phyloP scores from a whole-genome alignment of 2,329 filamentous ascomycete genomes.

The Fusarium drepaniforme region DNA sequence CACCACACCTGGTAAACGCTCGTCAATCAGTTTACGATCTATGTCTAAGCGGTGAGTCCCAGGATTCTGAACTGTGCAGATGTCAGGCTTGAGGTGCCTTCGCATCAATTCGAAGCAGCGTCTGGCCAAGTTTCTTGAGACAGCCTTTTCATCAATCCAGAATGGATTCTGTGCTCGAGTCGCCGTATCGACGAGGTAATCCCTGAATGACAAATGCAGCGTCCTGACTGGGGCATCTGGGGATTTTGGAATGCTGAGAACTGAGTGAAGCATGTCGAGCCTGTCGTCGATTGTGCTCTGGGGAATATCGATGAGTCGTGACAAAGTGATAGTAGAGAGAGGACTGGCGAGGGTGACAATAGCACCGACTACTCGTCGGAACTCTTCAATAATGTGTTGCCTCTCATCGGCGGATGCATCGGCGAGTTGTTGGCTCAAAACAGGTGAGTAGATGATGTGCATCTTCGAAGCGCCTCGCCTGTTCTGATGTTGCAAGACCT shows the following conservation, averaged over 20 bases:
- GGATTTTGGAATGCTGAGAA: neutral
- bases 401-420: neutral
- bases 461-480: neutral
- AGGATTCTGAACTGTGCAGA: neutral
- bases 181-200: neutral
- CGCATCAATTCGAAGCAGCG: neutral
- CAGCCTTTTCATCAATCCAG: neutral
- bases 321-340: conserved; percentile 11
- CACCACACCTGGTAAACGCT: neutral
- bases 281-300: neutral
- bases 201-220: neutral
- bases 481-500: neutral
- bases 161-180: neutral
- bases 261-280: conserved; percentile 3
- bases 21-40: neutral
- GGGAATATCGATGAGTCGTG: neutral
- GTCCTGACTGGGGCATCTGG: neutral
- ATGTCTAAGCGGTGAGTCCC: neutral
- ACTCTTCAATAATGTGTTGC: conserved; percentile 1
- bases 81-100: neutral
- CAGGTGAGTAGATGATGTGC: neutral
- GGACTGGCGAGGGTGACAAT: conserved; percentile 7
- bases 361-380: neutral
- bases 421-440: neutral
- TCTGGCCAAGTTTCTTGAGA: neutral